Percentiles rank a stretch among this genome's conserved stretches.
These are phyloP conservation scores for Lichtheimia ramosa DNA, from an alignment of 371 early-diverging fungal species.

Conservation along the genomic window DNA sequence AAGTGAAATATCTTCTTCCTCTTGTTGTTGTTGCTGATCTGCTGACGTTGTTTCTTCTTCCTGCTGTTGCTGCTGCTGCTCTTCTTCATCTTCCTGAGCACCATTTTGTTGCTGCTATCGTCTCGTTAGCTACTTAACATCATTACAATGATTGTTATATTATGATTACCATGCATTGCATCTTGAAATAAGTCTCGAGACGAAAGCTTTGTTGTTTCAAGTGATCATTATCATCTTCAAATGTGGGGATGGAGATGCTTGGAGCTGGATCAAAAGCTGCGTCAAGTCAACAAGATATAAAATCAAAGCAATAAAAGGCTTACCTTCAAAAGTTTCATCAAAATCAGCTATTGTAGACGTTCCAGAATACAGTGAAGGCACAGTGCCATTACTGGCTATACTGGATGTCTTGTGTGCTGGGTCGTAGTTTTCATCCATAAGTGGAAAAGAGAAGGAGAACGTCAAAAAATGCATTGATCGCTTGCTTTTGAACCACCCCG, in stretches of 20 bases:
- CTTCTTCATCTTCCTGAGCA: too few species aligned
- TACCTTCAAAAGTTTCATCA: not conserved
- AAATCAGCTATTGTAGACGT: not conserved
- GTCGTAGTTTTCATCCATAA: conserved; percentile 2
- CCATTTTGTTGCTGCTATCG: too few species aligned
- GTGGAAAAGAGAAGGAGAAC: conserved; percentile 1
- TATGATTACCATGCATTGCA: not conserved
- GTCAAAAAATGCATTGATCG: conserved; percentile 1
- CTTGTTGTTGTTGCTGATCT: not conserved
- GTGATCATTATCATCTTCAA: not conserved
- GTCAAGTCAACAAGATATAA: too few species aligned
- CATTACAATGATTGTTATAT: not conserved
- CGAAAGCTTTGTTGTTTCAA: not conserved
- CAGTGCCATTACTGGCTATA: conserved; percentile 1
- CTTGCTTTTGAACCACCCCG: not conserved
- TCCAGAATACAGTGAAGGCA: conserved; percentile 2
- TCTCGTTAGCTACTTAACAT: too few species aligned
- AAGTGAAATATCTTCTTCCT: not conserved
- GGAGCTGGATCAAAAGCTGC: not conserved
- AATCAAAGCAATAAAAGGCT: not conserved
- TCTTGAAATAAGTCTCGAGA: conserved; percentile 2
- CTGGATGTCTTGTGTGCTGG: conserved; percentile 3
- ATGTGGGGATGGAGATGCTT: not conserved
- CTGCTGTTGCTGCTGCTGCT: not conserved
- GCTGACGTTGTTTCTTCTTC: not conserved